Evolutionary conservation across 805 yeast species (phyloP), one percentile per base, ranked within the genome.

Genomic region (Wickerhamomyces hampshirensis): DNA sequence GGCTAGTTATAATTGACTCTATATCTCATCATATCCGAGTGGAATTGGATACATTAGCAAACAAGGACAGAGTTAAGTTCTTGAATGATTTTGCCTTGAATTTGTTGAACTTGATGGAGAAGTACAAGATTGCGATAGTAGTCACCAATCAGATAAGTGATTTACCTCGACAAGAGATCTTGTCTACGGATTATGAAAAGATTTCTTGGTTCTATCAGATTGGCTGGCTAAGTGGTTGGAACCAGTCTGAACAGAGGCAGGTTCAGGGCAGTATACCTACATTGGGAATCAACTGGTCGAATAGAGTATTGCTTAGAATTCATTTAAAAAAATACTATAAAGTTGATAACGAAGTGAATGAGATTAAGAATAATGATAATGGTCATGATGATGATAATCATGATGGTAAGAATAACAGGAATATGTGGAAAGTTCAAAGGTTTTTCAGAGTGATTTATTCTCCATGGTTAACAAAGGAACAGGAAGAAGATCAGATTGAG

Each of bases 101-200:
- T 36, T 59, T 88, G 36, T 62, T 74, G 9, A 49, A 56, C 9
- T 41, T 83, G 17, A 79, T 87, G 0, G 47, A 51, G 15, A 53
- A 65, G 12, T 58, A 64, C 50, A 58, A 69, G 16, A 51, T 84
- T 5, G 83, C 94, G 0, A 58, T 89, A 0, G 76, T 86, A 0
- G 71, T 83, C 2, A 73, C 88, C 0, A 88, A 89, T 49, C 96
- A 89, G 57, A 86, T 88, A 2, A 73, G 88, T 28, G 91, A 83
- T 49, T 70, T 71, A 39, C 70, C 75, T 0, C 40, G 57, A 1
- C 48, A 35, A 27, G 38, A 33, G 15, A 42, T 54, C 6, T 18
- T 54, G 8, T 42, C 48, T 7, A 52, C 45, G 3, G 51, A 53
- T 18, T 47, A 32, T 30, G 43, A 44, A 26, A 48, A 54, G n/a